Percentiles rank a stretch among this genome's conserved stretches.
Conservation (phyloP, 176 grass and related monocot species). For the Sorghum bicolor region DNA sequence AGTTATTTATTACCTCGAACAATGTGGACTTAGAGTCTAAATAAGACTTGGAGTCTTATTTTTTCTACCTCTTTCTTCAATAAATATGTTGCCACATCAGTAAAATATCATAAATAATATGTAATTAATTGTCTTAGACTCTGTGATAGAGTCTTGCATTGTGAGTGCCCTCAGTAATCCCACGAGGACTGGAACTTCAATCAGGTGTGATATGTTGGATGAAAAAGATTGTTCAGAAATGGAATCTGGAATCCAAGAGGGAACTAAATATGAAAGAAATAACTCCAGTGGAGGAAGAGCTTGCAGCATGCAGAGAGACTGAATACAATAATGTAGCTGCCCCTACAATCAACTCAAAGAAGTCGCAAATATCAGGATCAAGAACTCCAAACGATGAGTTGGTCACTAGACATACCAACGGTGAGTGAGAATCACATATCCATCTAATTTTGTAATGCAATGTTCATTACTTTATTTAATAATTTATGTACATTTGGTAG, state of each 20-base stretch:
- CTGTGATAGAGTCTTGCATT: too few species aligned
- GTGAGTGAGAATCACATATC: constrained; percentile 13
- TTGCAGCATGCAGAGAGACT: not conserved
- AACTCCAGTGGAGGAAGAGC: not conserved
- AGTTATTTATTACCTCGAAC: too few species aligned
- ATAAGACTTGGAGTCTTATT: too few species aligned
- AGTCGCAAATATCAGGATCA: constrained; percentile 12
- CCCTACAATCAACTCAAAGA: not conserved
- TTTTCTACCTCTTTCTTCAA: too few species aligned
- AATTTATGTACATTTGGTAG: not conserved
- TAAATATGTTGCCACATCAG: too few species aligned
- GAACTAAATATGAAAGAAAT: not conserved
- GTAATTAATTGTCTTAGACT: too few species aligned
- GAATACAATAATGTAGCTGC: not conserved
- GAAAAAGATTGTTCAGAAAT: constrained; percentile 4
- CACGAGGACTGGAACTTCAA: constrained; percentile 9
- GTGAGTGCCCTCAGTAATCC: too few species aligned
- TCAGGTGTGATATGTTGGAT: not conserved
- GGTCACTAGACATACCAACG: not conserved
- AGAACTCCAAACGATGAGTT: not conserved
- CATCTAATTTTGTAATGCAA: not conserved
- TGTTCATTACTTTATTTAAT: not conserved
- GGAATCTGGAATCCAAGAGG: not conserved
- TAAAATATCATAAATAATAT: too few species aligned
- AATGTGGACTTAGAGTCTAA: too few species aligned